Percentiles rank a stretch among this genome's conserved stretches.
Conservation (phyloP, 2,329 filamentous ascomycete species). For the Alternaria alternata region DNA sequence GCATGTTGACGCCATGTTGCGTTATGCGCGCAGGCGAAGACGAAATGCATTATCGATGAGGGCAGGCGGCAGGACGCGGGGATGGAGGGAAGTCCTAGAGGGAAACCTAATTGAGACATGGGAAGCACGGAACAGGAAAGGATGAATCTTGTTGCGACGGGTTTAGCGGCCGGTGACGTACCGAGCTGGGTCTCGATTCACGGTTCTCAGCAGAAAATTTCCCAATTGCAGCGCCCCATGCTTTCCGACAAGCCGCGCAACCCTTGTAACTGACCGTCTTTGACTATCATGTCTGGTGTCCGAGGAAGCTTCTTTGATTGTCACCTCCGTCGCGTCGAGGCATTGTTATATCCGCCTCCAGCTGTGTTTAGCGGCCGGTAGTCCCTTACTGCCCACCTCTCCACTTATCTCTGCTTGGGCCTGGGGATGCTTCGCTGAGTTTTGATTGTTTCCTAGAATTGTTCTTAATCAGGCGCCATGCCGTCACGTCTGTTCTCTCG, state of each 20-base stretch:
- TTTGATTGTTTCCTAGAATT: not conserved
- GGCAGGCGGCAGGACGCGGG: not conserved
- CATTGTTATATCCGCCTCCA: slow-evolving; percentile 2
- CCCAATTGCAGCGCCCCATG: slow-evolving; percentile 13
- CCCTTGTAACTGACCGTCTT: slow-evolving; percentile 7
- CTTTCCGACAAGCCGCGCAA: slow-evolving; percentile 18
- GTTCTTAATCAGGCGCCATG: slow-evolving; percentile 25
- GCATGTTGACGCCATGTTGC: slow-evolving; percentile 22
- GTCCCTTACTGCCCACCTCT: slow-evolving; percentile 5
- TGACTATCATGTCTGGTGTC: slow-evolving; percentile 4
- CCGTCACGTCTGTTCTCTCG: slow-evolving; percentile 31
- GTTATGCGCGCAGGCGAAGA: not conserved
- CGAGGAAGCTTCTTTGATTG: not conserved
- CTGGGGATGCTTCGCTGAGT: slow-evolving; percentile 12
- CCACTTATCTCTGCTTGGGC: slow-evolving; percentile 3
- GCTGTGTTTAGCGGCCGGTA: slow-evolving; percentile 9
- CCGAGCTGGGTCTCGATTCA: slow-evolving; percentile 16
- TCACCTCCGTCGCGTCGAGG: slow-evolving; percentile 1
- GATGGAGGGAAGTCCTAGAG: not conserved
- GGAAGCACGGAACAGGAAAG: slow-evolving; percentile 5
- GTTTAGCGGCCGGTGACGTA: slow-evolving; percentile 24
- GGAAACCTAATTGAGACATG: not conserved
- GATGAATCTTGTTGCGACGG: not conserved
- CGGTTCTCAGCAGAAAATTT: slow-evolving; percentile 16
- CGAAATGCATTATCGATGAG: not conserved